Percentiles rank a stretch among this genome's conserved stretches.
These are phyloP conservation scores for Clitopilus hobsonii DNA, from an alignment of 768 basidiomycete species.

Conservation along the genomic window DNA sequence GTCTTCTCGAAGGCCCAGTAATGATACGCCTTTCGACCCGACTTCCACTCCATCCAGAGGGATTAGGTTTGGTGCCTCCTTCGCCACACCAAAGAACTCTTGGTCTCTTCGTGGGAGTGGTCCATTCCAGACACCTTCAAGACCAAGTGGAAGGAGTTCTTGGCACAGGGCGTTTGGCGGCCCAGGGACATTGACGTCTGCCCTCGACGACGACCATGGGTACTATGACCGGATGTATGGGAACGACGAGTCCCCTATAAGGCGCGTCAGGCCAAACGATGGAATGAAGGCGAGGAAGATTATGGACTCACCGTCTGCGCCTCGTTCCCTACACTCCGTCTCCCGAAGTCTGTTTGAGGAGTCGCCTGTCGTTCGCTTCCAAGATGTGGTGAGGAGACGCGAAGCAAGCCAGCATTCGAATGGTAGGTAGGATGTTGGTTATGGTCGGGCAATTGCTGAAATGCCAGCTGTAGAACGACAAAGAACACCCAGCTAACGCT, in stretches of 20 bases:
- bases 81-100: constrained; percentile 59
- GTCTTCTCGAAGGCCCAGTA: constrained; percentile 21
- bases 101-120: constrained; percentile 41
- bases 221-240: constrained; percentile 17
- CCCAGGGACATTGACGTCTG: constrained; percentile 20
- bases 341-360: background rate
- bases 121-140: constrained; percentile 52
- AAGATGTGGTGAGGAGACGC: background rate
- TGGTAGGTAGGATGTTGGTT: background rate
- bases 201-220: constrained; percentile 23
- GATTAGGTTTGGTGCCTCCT: constrained; percentile 53
- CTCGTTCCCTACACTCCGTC: background rate
- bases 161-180: constrained; percentile 22
- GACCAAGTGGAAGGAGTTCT: constrained; percentile 24
- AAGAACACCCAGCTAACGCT: background rate
- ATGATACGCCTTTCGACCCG: constrained; percentile 69
- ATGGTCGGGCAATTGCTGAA: background rate
- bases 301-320: constrained; percentile 20
- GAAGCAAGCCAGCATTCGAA: background rate
- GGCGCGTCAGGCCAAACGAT: constrained; percentile 32
- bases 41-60: constrained; percentile 80
- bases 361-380: background rate
- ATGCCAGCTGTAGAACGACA: background rate
- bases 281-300: constrained; percentile 24
- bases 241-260: constrained; percentile 53